Conservation (phyloP, 495 filamentous ascomycete genomes). For the Staphylotrichum longicolle region DNA sequence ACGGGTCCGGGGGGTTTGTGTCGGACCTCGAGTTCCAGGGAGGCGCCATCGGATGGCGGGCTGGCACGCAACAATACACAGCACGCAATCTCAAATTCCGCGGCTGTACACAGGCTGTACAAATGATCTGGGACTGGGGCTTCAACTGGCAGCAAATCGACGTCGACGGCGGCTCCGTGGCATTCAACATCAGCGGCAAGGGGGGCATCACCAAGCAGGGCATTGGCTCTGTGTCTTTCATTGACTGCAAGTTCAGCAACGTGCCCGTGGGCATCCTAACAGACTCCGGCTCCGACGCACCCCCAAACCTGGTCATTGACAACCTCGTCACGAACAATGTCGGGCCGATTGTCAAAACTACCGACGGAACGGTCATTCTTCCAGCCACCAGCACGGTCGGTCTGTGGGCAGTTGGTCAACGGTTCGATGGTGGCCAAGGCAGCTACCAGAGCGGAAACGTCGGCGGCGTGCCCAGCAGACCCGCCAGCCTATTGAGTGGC, state of each 20-base stretch:
- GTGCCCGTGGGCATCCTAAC: background rate
- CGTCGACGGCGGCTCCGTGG: background rate
- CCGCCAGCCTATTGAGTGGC: background rate
- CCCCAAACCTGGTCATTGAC: conserved; percentile 2
- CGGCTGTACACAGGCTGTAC: background rate
- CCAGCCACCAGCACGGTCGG: background rate
- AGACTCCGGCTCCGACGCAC: background rate
- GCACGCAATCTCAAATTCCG: background rate
- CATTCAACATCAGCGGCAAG: background rate
- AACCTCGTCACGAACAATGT: conserved; percentile 3
- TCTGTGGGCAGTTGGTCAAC: background rate
- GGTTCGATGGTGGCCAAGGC: background rate
- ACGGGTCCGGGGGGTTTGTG: background rate
- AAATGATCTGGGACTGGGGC: conserved; percentile 1
- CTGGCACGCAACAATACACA: background rate
- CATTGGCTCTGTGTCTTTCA: background rate
- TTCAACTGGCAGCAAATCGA: background rate
- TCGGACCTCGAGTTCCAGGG: background rate
- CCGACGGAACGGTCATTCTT: background rate
- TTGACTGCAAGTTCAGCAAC: conserved; percentile 6
- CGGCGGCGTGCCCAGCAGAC: background rate
- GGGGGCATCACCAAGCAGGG: background rate
- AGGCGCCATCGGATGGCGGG: background rate
- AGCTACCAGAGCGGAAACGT: background rate
- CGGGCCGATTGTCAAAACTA: background rate